Conservation (phyloP, 2,329 filamentous ascomycete genomes). For the Elsinoe fawcettii region DNA sequence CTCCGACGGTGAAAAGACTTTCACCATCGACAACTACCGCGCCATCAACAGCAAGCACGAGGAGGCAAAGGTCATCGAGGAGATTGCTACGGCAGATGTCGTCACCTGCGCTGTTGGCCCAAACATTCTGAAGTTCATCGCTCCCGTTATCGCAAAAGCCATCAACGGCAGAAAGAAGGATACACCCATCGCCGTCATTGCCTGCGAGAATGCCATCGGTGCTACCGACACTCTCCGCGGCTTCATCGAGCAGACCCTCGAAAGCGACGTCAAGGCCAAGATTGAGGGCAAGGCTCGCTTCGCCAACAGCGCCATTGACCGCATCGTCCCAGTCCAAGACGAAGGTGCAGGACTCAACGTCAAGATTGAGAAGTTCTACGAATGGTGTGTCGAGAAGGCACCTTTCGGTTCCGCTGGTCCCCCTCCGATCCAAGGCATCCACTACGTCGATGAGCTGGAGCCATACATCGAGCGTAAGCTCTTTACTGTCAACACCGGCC, state of each 20-base stretch:
- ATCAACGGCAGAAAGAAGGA: conserved; percentile 63
- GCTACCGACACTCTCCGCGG: conserved; percentile 81
- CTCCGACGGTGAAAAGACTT: conserved; percentile 68
- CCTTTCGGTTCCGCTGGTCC: conserved; percentile 67
- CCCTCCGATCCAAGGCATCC: conserved; percentile 76
- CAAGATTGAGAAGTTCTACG: conserved; percentile 95
- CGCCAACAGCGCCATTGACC: conserved; percentile 96
- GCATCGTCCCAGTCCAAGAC: conserved; percentile 90
- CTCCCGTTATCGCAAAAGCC: conserved; percentile 88
- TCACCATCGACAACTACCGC: conserved; percentile 87
- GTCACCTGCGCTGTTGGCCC: conserved; percentile 97
- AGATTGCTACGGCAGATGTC: conserved; percentile 79
- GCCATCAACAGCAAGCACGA: conserved; percentile 91
- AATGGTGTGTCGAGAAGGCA: conserved; percentile 90
- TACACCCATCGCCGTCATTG: conserved; percentile 79
- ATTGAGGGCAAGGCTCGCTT: conserved; percentile 73
- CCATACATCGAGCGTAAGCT: conserved; percentile 99
- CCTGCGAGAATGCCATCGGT: conserved; percentile 95
- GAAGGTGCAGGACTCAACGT: conserved; percentile 75
- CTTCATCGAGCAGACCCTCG: conserved; percentile 65
- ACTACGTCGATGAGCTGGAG: conserved; percentile 84
- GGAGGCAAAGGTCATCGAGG: conserved; percentile 70
- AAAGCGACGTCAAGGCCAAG: conserved; percentile 56
- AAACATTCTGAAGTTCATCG: conserved; percentile 93
- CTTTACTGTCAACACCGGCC: conserved; percentile 97